Base-by-base conservation (phyloP, 2,329 filamentous ascomycete genomes). In the Penicillium sp. region DNA sequence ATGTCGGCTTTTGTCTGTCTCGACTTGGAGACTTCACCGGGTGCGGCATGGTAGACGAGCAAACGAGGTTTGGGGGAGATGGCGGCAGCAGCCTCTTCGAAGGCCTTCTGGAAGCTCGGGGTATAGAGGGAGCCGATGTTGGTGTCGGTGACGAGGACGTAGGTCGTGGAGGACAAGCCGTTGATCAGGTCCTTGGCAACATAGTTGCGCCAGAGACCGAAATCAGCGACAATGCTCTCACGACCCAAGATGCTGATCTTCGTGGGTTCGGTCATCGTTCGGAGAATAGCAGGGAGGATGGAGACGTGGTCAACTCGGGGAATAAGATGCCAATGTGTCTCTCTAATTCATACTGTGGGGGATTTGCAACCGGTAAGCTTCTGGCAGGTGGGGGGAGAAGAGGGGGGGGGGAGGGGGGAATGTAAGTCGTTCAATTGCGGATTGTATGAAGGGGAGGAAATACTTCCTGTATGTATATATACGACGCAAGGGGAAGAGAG, bases 71-170 rank as follows among this genome's bases (percentile, higher is more conserved):
- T 67, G 13, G 72, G 65, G 48, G 72, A 65, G 43, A 76, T 62
- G 53, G 64, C 72, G 39, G 75, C 71, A 22, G 69, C 65, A 47
- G 69, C 72, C 49, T 69, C 60, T 43, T 80, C 71, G 70, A 93
- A 91, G 57, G 77, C 75, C 53, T 78, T 72, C 64, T 82, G 72
- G 69, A 98, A 96, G 24, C 74, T 66, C 15, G 87, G 82, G 1
- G 88, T 83, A 69, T 97, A 97, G 61, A 84, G 78, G 19, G 84
- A 78, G 54, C 80, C 81, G 54, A 98, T 81, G 66, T 97, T 97
- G 40, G 90, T 95, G 72, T 98, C 93, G 69, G 93, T 97, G 63
- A 98, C 87, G 54, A 98, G 83, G 51, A 97, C 85, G 68, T 97
- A 98, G 53, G 91, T 97, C 17, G 89, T 94, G 17, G 90, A 93